A percentile compares a stretch with the other conserved stretches of the same genome.
These are phyloP conservation scores for Lojkania enalia DNA, from an alignment of 2,329 filamentous ascomycete species.

Conservation along the genomic window DNA sequence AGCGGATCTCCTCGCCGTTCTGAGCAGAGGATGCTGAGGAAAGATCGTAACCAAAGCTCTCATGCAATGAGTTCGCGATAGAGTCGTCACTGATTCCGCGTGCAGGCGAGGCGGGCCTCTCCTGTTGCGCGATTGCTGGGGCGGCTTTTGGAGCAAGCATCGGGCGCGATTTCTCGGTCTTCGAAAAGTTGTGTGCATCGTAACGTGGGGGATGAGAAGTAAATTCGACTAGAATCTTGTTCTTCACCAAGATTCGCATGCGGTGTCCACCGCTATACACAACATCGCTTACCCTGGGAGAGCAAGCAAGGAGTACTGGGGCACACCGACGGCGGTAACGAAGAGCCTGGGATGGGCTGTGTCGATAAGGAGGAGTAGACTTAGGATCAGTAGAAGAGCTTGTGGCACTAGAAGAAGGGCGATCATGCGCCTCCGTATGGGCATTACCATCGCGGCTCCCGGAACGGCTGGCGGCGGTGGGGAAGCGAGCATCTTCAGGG, in stretches of 20 bases:
- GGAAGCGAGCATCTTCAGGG: conserved; percentile 43
- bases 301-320: conserved; percentile 49
- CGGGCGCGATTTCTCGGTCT: conserved; percentile 15
- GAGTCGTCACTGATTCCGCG: conserved; percentile 37
- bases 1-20: conserved; percentile 22
- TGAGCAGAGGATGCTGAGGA: conserved; percentile 28
- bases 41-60: conserved; percentile 36
- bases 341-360: conserved; percentile 41
- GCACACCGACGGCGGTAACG: conserved; percentile 54
- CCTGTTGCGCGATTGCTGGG: conserved; percentile 7
- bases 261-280: conserved; percentile 48
- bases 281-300: conserved; percentile 52
- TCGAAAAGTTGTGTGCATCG: conserved; percentile 44
- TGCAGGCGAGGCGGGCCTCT: conserved; percentile 31
- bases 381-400: conserved; percentile 35
- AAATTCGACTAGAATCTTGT: conserved; percentile 48
- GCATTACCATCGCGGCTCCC: conserved; percentile 21
- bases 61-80: conserved; percentile 17
- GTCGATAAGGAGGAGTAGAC: conserved; percentile 32
- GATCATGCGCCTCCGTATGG: conserved; percentile 17
- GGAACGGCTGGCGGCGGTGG: conserved; percentile 21
- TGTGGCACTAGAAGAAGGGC: conserved; percentile 18
- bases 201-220: conserved; percentile 51
- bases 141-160: neutral
- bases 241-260: conserved; percentile 49